phyloP scores from a whole-genome alignment of 208 protist species.

The Angomonas deanei region DNA sequence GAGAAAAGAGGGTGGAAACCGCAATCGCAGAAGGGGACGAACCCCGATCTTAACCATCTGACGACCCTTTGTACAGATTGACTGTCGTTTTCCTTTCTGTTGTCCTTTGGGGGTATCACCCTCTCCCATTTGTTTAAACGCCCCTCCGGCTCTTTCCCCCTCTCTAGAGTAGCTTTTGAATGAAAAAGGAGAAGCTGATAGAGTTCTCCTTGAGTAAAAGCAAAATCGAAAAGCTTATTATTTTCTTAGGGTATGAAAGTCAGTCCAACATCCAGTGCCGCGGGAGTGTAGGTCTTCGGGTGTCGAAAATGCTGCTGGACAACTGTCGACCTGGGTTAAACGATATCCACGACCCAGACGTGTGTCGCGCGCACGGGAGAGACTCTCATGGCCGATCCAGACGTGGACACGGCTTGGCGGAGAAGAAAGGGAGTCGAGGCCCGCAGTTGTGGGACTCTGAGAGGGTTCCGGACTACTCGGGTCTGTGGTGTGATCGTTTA shows the following conservation, averaged over 20 bases:
- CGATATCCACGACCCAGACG: conserved; percentile 72
- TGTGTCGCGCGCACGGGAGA: conserved; percentile 35
- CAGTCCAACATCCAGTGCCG: conserved; percentile 9
- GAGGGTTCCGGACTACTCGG: conserved; percentile 56
- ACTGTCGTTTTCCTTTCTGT: not conserved
- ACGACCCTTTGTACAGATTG: not conserved
- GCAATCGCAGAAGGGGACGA: conserved; percentile 50
- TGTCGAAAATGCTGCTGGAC: conserved; percentile 41
- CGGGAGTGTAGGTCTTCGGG: conserved; percentile 31
- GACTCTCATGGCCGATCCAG: conserved; percentile 40
- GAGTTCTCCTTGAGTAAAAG: conserved; percentile 20
- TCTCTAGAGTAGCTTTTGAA: too few species aligned
- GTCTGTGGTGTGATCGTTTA: conserved; percentile 80
- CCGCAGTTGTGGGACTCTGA: conserved; percentile 78
- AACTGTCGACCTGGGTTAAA: conserved; percentile 49
- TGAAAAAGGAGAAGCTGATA: conserved; percentile 2
- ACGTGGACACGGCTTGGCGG: not conserved
- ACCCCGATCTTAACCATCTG: not conserved
- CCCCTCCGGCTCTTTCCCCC: not conserved
- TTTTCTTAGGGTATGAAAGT: conserved; percentile 41
- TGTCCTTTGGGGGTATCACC: not conserved
- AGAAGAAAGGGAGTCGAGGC: conserved; percentile 9
- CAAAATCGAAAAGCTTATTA: conserved; percentile 41
- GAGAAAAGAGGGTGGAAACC: conserved; percentile 40
- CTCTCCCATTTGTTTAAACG: not conserved